Percentiles rank a stretch among this genome's conserved stretches.
Evolutionary conservation across 805 yeast genomes (phyloP).

Genomic region (Kuraishia floccosa): DNA sequence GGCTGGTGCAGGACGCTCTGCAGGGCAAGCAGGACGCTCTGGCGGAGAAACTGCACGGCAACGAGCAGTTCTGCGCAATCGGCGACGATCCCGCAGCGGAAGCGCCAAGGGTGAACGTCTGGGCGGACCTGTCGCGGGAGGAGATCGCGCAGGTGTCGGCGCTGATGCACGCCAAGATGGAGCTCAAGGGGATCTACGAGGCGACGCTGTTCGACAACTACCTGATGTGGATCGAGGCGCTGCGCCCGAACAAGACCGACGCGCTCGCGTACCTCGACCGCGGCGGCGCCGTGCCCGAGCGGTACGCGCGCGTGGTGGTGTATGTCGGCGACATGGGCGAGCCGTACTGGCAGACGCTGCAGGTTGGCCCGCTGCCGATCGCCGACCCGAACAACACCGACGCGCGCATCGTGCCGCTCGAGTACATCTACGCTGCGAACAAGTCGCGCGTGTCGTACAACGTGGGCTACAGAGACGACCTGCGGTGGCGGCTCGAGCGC

Average conservation of each 20-base stretch:
- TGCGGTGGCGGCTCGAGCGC: background rate
- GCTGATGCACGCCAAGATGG: background rate
- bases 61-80: too few species aligned
- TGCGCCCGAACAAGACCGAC: constrained; percentile 15
- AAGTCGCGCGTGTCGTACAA: constrained; percentile 2
- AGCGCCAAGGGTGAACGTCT: constrained; percentile 3
- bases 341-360: constrained; percentile 3
- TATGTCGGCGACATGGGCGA: constrained; percentile 2
- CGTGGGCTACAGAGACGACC: constrained; percentile 4
- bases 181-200: constrained; percentile 1
- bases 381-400: background rate
- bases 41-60: too few species aligned
- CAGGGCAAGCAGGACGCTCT: too few species aligned
- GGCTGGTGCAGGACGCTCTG: too few species aligned
- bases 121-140: constrained; percentile 2
- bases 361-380: constrained; percentile 4
- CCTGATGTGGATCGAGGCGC: constrained; percentile 4
- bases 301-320: constrained; percentile 4
- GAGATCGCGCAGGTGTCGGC: constrained; percentile 1
- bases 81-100: too few species aligned
- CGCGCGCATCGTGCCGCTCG: background rate
- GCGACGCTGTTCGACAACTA: constrained; percentile 4
- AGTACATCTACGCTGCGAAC: constrained; percentile 1
- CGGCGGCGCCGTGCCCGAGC: constrained; percentile 9
- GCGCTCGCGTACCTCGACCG: constrained; percentile 11